These are phyloP conservation scores for Mesotaenium endlicherianum DNA, from an alignment of 139 green algal genomes.

Conservation along the genomic window DNA sequence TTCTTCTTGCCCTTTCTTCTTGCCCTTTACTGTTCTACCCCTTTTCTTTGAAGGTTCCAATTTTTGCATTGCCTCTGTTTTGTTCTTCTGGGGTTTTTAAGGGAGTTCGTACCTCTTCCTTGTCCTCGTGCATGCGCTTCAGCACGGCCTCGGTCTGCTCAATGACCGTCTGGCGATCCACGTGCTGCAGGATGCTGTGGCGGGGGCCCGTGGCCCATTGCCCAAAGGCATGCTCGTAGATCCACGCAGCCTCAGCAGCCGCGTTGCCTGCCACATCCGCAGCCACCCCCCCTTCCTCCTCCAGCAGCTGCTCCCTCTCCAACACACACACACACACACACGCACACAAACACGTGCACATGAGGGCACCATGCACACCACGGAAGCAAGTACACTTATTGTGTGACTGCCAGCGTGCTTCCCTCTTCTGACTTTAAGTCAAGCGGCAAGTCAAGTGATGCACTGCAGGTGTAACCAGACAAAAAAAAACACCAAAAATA, in stretches of 20 bases:
- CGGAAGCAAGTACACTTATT: too few relatives aligned
- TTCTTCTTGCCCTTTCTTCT: not conserved
- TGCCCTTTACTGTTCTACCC: not conserved
- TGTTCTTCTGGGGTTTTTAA: too few relatives aligned
- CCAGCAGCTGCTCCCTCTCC: conserved; percentile 50
- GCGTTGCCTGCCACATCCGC: not conserved
- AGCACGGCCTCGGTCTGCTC: conserved; percentile 49
- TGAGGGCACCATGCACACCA: too few relatives aligned
- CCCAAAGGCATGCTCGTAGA: conserved; percentile 56
- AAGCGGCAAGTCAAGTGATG: too few relatives aligned
- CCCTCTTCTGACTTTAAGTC: too few relatives aligned
- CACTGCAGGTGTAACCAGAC: too few relatives aligned
- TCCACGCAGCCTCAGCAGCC: conserved; percentile 62
- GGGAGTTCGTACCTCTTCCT: conserved; percentile 64
- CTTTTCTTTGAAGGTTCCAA: too few relatives aligned
- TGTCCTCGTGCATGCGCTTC: conserved; percentile 56
- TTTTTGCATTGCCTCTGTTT: too few relatives aligned
- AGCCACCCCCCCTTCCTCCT: conserved; percentile 5
- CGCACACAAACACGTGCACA: too few relatives aligned
- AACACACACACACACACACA: too few relatives aligned
- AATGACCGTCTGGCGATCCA: conserved; percentile 25
- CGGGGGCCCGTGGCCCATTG: not conserved
- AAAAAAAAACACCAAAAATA: too few relatives aligned
- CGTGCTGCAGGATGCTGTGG: not conserved
- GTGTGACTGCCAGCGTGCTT: too few relatives aligned